These are phyloP conservation scores for Physaria fendleri DNA, from an alignment of 345 rosid genomes.

Conservation along the genomic window DNA sequence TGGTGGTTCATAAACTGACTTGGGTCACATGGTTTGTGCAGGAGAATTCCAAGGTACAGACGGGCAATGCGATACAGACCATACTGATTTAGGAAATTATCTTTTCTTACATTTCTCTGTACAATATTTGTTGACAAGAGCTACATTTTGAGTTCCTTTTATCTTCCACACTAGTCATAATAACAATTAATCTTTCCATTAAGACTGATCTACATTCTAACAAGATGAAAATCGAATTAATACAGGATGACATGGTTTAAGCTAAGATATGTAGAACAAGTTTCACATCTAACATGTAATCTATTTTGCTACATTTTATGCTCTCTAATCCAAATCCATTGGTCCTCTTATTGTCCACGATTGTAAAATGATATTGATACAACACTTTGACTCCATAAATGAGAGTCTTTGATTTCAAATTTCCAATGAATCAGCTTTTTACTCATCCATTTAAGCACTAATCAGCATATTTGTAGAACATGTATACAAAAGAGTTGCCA, in stretches of 20 bases:
- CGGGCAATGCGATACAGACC: conserved; percentile 90
- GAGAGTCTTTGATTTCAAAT: not conserved
- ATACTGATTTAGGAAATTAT: conserved; percentile 37
- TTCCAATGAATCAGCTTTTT: conserved; percentile 3
- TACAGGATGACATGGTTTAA: not conserved
- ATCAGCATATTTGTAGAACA: not conserved
- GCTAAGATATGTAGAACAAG: not conserved
- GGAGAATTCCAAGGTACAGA: conserved; percentile 94
- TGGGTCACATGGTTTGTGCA: conserved; percentile 29
- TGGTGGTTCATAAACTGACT: not conserved
- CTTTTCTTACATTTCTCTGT: conserved; percentile 13
- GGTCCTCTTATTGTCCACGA: not conserved
- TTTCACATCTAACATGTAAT: not conserved
- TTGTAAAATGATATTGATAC: not conserved
- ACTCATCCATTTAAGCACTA: not conserved
- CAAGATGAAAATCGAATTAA: conserved; percentile 6
- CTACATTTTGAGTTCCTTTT: conserved; percentile 12
- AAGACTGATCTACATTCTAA: not conserved
- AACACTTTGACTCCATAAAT: not conserved
- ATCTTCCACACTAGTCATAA: not conserved
- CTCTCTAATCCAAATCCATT: not conserved
- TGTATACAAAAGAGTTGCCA: conserved; percentile 2
- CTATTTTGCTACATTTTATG: not conserved
- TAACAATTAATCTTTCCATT: conserved; percentile 9
- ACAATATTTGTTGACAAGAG: conserved; percentile 21